Evolutionary conservation across 257 asterid species (phyloP), one percentile per base, ranked within the genome.

Genomic region (Przewalskia tangutica): DNA sequence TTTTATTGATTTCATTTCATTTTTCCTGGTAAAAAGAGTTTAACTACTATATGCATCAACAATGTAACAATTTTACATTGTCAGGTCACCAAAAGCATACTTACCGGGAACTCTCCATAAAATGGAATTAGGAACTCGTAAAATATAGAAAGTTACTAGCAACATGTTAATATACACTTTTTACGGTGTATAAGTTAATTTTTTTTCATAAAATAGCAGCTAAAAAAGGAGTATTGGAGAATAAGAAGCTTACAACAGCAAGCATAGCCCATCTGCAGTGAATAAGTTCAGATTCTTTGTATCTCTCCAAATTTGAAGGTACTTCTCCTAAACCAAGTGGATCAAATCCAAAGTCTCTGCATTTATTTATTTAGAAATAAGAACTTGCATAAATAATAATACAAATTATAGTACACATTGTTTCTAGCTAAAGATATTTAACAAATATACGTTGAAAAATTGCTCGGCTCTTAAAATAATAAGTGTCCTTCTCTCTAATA

Each of bases 191-290:
- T 27, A 63, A 63, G 70, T 63, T 63, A 5, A 63, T 27, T 27
- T 2, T 5, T 5, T 23, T 62, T 62, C 40, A 10, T 23, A 27
- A 23, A 23, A 23, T 62, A 62, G 40, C 40, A 70, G 59, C 42
- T 6, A 82, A 27, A 12, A 50, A 3, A 17, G 18, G 42, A 10
- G 8, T 13, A 27, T 4, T 6, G 60, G 2, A 14, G 10, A 66
- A 5, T 9, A 44, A 1, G 14, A 48, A 7, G 62, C 91, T 86
- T 90, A 93, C 98, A 68, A 95, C 97, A 6, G 98, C 97, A 73
- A 93, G 94, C 98, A 95, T 95, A 58, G 98, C 98, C 98, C 98
- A 95, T 88, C 98, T 90, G 94, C 98, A 96, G 85, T 94, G 99
- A 81, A 87, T 86, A 75, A 96, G 91, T 87, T 96, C 99, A 6